Evolutionary conservation across 495 filamentous ascomycete species (phyloP), one percentile per base, ranked within the genome.

Genomic region (Aspergillus saccharolyticus): DNA sequence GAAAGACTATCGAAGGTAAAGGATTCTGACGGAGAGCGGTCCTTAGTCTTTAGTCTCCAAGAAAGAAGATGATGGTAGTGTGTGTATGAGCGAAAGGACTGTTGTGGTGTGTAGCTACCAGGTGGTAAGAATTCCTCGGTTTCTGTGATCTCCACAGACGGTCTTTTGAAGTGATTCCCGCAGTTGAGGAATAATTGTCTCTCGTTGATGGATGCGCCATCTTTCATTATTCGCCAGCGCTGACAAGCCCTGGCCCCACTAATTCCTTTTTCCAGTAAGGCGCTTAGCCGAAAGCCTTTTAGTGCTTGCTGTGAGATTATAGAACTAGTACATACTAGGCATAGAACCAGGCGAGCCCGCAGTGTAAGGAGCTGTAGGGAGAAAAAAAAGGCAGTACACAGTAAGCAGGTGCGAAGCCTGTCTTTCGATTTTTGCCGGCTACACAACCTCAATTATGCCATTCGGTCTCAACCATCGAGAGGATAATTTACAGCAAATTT

Each of bases 301-400:
- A 39, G 33, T 39, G 7, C 12, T 39, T 15, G 12, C 7, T 15
- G 33, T 5, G 10, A 6, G 33, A 15, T 28, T 9, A 28, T 9
- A 39, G 33, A 5, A 12, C 33, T 39, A 39, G 12, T 39, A 39
- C 33, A 39, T 39, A 39, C 2, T 15, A 39, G 33, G 33, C 2
- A 39, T 39, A 39, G 33, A 28, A 12, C 33, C 33, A 12, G 33
- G 14, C 33, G 6, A 10, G 33, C 10, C 4, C 33, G 25, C 4
- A 39, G 33, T 39, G 33, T 15, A 15, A 39, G 14, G 42, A 45
- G 18, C 16, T 18, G 52, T n/a, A 54, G 44, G 49, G 48, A 56
- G 49, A 56, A 48, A 55, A 55, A 55, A 44, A 47, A 47, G 10
- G 16, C 8, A 44, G 28, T 18, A 39, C 33, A 46, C 7, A 14